Percentiles rank a stretch among this genome's conserved stretches.
Evolutionary conservation across 345 rosid species (phyloP).

Genomic region (Linum trigynum): DNA sequence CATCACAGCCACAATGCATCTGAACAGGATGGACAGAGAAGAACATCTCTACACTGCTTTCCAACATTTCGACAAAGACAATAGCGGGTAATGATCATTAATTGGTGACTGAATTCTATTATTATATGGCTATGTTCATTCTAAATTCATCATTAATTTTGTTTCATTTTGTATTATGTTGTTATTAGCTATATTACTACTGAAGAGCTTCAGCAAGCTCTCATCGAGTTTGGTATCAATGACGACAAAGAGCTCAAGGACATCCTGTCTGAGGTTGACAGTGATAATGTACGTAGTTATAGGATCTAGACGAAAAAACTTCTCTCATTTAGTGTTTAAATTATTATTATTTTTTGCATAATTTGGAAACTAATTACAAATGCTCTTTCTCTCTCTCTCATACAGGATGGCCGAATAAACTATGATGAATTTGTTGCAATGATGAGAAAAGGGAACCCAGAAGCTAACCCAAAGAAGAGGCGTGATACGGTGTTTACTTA

Average conservation of each 20-base stretch:
- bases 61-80: conserved; percentile 8
- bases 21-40: conserved; percentile 1
- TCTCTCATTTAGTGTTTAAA: neutral
- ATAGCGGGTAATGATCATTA: conserved; percentile 5
- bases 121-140: too few species aligned
- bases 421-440: conserved; percentile 2
- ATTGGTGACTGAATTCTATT: neutral
- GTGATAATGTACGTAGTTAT: neutral
- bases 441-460: conserved; percentile 8
- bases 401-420: conserved; percentile 1
- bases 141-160: neutral
- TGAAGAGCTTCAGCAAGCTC: conserved; percentile 5
- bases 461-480: conserved; percentile 1
- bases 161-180: neutral
- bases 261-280: neutral
- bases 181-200: neutral
- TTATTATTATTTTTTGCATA: neutral
- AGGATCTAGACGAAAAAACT: neutral
- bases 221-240: neutral
- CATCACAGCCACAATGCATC: conserved; percentile 7
- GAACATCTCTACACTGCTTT: conserved; percentile 7
- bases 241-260: neutral
- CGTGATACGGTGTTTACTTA: neutral
- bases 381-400: neutral
- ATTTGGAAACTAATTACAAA: neutral